Evolutionary conservation across 108 stramenopile species (phyloP), one percentile per base, ranked within the genome.

Genomic region (Conticribra weissflogii): DNA sequence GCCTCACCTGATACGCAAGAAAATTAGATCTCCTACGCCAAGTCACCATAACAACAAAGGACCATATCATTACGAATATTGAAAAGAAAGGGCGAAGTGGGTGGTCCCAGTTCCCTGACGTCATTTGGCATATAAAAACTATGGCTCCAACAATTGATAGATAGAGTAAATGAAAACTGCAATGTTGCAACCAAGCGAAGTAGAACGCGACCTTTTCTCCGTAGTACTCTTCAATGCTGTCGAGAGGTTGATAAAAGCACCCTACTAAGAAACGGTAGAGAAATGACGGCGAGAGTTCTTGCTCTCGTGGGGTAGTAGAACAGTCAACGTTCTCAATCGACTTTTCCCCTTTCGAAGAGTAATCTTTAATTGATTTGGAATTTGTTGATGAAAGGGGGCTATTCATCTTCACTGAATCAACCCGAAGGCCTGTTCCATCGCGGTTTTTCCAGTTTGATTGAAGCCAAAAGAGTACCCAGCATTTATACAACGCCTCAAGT

Each of bases 201-300:
- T 99, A 99, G 77, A 98, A 98, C 4, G 97, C 96, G 23, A 98
- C 82, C 59, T 92, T 89, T 70, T 99, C 98, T 29, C 98, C 98
- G 64, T 96, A 98, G 70, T 99, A 99, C 64, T 96, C 86, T 32
- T 97, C 96, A 63, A 99, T 92, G 3, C 86, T 70, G 71, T 96
- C 96, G 32, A 98, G 72, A 3, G 98, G 98, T 66, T 96, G 96
- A 53, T 87, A 83, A 57, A 93, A 93, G 34, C 81, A 73, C 24
- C 90, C 95, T 32, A 88, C 54, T 29, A 93, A 85, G 30, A 96
- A 75, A 15, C 95, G 90, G 52, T 79, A 72, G 28, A 90, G 80
- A 27, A 86, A 58, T 47, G 76, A 53, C 25, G 92, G 95, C 17
- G 80, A 51, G 41, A 61, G 60, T 9, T 50, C 28, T 49, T 64